Evolutionary conservation across 2,329 filamentous ascomycete genomes (phyloP).

Genomic region (Trichoderma gracile): DNA sequence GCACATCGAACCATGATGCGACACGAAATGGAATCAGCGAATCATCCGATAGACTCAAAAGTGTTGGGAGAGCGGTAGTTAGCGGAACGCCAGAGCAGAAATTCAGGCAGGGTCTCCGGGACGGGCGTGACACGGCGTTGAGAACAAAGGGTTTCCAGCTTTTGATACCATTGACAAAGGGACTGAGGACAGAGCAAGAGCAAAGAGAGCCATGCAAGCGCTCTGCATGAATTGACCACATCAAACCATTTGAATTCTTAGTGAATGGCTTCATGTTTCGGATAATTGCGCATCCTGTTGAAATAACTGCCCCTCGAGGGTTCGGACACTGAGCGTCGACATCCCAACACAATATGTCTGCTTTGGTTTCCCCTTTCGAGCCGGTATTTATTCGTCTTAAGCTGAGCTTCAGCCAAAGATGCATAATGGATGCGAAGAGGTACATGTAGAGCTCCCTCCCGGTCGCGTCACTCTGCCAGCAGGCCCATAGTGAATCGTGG

Average conservation of each 20-base stretch:
- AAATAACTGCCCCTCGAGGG: background rate
- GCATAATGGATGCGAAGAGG: background rate
- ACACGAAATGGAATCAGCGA: background rate
- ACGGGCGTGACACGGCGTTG: background rate
- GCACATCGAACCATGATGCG: background rate
- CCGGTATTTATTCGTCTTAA: background rate
- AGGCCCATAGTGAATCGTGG: too few relatives aligned
- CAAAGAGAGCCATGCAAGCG: background rate
- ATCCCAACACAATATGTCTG: background rate
- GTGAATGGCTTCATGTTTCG: background rate
- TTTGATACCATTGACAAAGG: slow-evolving; percentile 10
- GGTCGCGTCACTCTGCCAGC: background rate
- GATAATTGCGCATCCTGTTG: too few relatives aligned
- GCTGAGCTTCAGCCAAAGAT: background rate
- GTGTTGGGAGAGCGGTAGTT: background rate
- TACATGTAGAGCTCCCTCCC: background rate
- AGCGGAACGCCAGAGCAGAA: background rate
- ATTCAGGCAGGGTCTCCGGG: background rate
- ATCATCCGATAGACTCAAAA: background rate
- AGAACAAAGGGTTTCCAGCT: slow-evolving; percentile 2
- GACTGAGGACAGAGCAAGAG: background rate
- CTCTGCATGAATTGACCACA: background rate
- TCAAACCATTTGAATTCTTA: background rate
- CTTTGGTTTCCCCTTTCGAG: background rate
- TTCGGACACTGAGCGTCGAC: background rate